Conservation (phyloP, 2,329 filamentous ascomycete genomes). For the Colletotrichum sp. region DNA sequence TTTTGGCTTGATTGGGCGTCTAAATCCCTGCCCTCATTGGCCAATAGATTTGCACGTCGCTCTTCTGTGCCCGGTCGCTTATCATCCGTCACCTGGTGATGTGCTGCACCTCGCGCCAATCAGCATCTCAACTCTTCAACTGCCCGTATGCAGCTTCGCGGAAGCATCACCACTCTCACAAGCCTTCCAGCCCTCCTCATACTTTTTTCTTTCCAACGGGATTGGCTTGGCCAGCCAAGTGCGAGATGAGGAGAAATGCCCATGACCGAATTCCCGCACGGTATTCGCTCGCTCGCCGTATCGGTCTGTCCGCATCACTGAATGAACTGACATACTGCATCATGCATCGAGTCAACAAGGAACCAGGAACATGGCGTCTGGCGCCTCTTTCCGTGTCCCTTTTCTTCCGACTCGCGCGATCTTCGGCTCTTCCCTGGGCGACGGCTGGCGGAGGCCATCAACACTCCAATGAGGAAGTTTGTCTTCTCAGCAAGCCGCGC, state of each 20-base stretch:
- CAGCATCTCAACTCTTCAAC: background rate
- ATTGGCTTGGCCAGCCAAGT: background rate
- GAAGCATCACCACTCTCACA: slow-evolving; percentile 13
- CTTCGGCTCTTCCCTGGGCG: slow-evolving; percentile 1
- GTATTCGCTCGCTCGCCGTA: slow-evolving; percentile 12
- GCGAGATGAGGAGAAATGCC: slow-evolving; percentile 10
- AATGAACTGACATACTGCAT: slow-evolving; percentile 11
- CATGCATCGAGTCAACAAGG: slow-evolving; percentile 20
- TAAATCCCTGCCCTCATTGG: slow-evolving; percentile 15
- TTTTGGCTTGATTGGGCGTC: slow-evolving; percentile 16
- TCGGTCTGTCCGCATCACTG: slow-evolving; percentile 7
- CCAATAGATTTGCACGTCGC: slow-evolving; percentile 1
- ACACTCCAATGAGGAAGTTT: slow-evolving; percentile 10
- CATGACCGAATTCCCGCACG: background rate
- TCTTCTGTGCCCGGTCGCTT: slow-evolving; percentile 12
- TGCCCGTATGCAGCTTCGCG: slow-evolving; percentile 10
- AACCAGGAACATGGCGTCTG: slow-evolving; percentile 5
- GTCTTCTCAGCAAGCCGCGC: background rate
- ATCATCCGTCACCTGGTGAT: slow-evolving; percentile 22
- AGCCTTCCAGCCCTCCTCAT: slow-evolving; percentile 9
- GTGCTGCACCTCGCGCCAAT: slow-evolving; percentile 14
- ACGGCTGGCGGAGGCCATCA: background rate
- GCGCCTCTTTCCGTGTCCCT: background rate
- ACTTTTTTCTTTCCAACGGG: background rate
- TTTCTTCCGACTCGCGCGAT: slow-evolving; percentile 22